Conservation (phyloP, 305 asterid species). For the Rubia peregrina region DNA sequence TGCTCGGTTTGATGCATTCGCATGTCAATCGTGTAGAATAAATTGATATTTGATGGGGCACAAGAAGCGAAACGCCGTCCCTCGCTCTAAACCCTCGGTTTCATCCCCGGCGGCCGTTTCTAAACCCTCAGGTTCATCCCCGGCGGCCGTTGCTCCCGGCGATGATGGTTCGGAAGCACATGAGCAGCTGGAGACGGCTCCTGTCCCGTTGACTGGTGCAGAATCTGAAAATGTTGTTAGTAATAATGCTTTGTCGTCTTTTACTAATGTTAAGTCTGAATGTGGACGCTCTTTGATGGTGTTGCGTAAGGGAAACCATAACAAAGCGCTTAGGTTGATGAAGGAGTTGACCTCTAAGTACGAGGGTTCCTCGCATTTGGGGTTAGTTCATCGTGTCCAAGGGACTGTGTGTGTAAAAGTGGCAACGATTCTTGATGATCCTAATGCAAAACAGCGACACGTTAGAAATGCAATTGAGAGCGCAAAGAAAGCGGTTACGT, state of each 20-base stretch:
- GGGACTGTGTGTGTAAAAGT: constrained; percentile 73
- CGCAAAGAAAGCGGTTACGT: constrained; percentile 50
- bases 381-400: constrained; percentile 67
- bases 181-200: constrained; percentile 13
- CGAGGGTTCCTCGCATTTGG: constrained; percentile 49
- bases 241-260: constrained; percentile 16
- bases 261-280: constrained; percentile 42
- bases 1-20: constrained; percentile 18
- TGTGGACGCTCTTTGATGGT: constrained; percentile 71
- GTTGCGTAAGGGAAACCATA: constrained; percentile 67
- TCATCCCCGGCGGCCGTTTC: constrained; percentile 7
- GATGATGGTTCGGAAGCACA: constrained; percentile 13
- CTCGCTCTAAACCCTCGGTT: constrained; percentile 58
- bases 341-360: constrained; percentile 68
- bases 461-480: constrained; percentile 71
- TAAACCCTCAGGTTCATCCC: no score
- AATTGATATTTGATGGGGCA: constrained; percentile 55
- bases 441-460: constrained; percentile 59
- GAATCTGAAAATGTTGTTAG: constrained; percentile 19
- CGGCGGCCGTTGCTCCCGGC: constrained; percentile 11
- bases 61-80: constrained; percentile 63
- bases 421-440: constrained; percentile 62
- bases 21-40: constrained; percentile 36
- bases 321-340: constrained; percentile 71
- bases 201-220: constrained; percentile 2